Evolutionary conservation across 1,284 basidiomycete species (phyloP).

Genomic region (Wolfiporia cocos): DNA sequence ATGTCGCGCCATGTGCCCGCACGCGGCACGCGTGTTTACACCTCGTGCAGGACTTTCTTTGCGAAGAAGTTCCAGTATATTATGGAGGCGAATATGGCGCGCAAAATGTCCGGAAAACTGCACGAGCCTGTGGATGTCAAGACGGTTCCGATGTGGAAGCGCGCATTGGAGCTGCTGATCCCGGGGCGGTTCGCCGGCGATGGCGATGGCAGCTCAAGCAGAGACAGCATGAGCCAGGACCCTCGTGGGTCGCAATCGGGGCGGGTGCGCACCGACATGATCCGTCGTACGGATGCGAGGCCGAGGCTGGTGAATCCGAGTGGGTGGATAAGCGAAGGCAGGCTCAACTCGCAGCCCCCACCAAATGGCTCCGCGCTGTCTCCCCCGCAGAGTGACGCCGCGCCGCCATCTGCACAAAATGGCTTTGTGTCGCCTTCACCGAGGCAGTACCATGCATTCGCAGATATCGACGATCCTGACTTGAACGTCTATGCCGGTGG

Average conservation of each 20-base stretch:
- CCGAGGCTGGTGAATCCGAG: slow-evolving; percentile 83
- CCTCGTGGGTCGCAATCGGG: slow-evolving; percentile 9
- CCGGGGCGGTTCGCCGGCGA: slow-evolving; percentile 6
- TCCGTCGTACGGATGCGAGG: slow-evolving; percentile 73
- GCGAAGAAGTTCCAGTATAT: slow-evolving; percentile 68
- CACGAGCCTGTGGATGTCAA: slow-evolving; percentile 17
- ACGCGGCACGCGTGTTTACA: not conserved
- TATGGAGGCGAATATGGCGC: slow-evolving; percentile 43
- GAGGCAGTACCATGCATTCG: slow-evolving; percentile 1
- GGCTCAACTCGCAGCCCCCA: too few relatives aligned
- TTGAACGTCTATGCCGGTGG: not conserved
- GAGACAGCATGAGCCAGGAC: slow-evolving; percentile 8
- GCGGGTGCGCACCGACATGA: slow-evolving; percentile 74
- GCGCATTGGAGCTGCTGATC: slow-evolving; percentile 9
- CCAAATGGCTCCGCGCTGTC: too few relatives aligned
- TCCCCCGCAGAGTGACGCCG: slow-evolving; percentile 8
- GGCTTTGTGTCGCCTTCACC: not conserved
- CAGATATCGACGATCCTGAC: slow-evolving; percentile 5
- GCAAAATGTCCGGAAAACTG: slow-evolving; percentile 15
- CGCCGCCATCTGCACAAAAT: not conserved
- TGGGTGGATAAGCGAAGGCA: slow-evolving; percentile 57
- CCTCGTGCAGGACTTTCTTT: slow-evolving; percentile 59
- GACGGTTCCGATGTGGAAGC: slow-evolving; percentile 21
- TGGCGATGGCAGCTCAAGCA: slow-evolving; percentile 10
- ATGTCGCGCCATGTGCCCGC: slow-evolving; percentile 10